Conservation (phyloP, 371 early-diverging fungal genomes). For the Mortierella sp. region DNA sequence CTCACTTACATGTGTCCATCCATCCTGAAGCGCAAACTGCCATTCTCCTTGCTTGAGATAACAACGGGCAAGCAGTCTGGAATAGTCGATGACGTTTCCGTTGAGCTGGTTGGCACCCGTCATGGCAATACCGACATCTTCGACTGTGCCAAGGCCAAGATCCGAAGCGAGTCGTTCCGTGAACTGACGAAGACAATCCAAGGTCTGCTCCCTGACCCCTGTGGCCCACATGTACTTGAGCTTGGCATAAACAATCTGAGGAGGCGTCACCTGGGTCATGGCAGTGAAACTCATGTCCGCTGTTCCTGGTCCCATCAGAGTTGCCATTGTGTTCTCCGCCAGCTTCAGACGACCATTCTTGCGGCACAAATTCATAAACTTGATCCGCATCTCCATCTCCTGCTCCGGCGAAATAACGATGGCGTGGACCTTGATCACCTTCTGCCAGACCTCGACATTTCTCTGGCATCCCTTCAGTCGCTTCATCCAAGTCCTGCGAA, state of each 20-base stretch:
- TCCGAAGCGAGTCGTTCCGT: slow-evolving; percentile 73
- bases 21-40: slow-evolving; percentile 88
- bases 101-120: slow-evolving; percentile 67
- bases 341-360: slow-evolving; percentile 90
- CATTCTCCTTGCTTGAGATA: slow-evolving; percentile 96
- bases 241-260: slow-evolving; percentile 93
- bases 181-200: slow-evolving; percentile 75
- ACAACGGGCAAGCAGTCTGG: slow-evolving; percentile 87
- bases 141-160: slow-evolving; percentile 63
- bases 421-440: slow-evolving; percentile 90
- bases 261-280: slow-evolving; percentile 67
- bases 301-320: slow-evolving; percentile 71
- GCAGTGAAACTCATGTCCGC: slow-evolving; percentile 57
- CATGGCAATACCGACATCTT: slow-evolving; percentile 71
- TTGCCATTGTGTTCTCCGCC: slow-evolving; percentile 85
- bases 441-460: slow-evolving; percentile 97
- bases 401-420: slow-evolving; percentile 93
- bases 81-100: slow-evolving; percentile 68
- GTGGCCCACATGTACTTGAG: slow-evolving; percentile 96
- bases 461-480: slow-evolving; percentile 92
- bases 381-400: slow-evolving; percentile 96
- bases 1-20: slow-evolving; percentile 71
- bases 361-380: slow-evolving; percentile 95
- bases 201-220: slow-evolving; percentile 70
- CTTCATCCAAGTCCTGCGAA: slow-evolving; percentile 92